Evolutionary conservation across 805 yeast species (phyloP).

Genomic region (Metschnikowia chrysomelidarum): DNA sequence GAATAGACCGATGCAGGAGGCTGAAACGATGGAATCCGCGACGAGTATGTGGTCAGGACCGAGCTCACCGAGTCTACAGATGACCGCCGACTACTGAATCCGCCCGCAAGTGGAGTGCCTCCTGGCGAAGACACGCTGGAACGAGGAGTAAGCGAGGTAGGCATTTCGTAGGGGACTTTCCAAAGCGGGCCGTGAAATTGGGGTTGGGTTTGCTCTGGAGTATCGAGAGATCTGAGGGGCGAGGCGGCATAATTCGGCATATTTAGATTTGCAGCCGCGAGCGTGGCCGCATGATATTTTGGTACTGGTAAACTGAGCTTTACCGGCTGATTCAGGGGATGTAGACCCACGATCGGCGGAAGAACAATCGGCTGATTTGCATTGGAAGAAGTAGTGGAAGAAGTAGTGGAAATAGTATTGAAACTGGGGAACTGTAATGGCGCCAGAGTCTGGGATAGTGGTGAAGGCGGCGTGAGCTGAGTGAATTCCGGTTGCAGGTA

Average conservation of each 20-base stretch:
- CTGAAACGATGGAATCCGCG: constrained; percentile 31
- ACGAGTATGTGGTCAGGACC: constrained; percentile 39
- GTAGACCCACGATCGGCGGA: constrained; percentile 19
- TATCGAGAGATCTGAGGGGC: no score
- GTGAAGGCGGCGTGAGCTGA: constrained; percentile 10
- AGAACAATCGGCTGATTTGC: constrained; percentile 18
- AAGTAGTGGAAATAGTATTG: no score
- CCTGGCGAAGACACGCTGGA: constrained; percentile 19
- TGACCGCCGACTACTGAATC: constrained; percentile 34
- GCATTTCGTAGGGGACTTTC: constrained; percentile 64
- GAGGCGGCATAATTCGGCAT: no score
- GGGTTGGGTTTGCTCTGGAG: constrained; percentile 14
- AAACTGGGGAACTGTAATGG: constrained; percentile 15
- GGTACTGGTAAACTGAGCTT: constrained; percentile 12
- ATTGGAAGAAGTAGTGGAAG: constrained; percentile 9
- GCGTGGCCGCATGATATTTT: constrained; percentile 7
- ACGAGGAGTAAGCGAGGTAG: constrained; percentile 22
- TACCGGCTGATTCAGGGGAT: constrained; percentile 14
- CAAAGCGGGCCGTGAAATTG: constrained; percentile 49
- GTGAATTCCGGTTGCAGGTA: constrained; percentile 1
- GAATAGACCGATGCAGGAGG: constrained; percentile 23
- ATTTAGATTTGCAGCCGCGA: no score
- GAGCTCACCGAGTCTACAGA: constrained; percentile 53
- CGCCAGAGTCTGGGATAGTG: constrained; percentile 9
- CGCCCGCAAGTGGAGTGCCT: constrained; percentile 9